Percentiles rank a stretch among this genome's conserved stretches.
Evolutionary conservation across 2,329 filamentous ascomycete genomes (phyloP).

Genomic region (Ophiostoma piceae): DNA sequence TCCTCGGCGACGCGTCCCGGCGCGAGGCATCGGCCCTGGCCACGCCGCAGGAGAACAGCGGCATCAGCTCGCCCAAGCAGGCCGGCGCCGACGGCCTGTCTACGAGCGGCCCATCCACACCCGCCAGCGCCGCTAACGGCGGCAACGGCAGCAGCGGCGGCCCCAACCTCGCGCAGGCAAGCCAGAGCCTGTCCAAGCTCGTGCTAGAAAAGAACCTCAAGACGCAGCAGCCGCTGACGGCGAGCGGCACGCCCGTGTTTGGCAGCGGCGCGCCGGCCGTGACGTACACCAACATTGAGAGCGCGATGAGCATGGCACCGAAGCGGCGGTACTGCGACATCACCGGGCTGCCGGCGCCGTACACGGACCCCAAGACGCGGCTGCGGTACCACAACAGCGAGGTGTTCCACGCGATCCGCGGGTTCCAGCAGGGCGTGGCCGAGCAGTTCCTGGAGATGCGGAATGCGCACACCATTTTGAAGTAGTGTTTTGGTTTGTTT

Average conservation of each 20-base stretch:
- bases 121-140: slow-evolving; percentile 48
- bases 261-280: slow-evolving; percentile 37
- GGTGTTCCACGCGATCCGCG: slow-evolving; percentile 78
- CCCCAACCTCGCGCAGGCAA: slow-evolving; percentile 81
- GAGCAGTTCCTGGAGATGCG: slow-evolving; percentile 87
- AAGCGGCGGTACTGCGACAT: slow-evolving; percentile 92
- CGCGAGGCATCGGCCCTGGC: slow-evolving; percentile 85
- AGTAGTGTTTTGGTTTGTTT: slow-evolving; percentile 45
- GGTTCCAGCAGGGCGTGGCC: slow-evolving; percentile 71
- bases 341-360: slow-evolving; percentile 84
- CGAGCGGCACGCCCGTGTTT: slow-evolving; percentile 13
- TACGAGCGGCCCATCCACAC: slow-evolving; percentile 56
- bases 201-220: slow-evolving; percentile 77
- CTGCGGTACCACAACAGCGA: slow-evolving; percentile 90
- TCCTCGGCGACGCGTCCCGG: slow-evolving; percentile 80
- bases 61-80: slow-evolving; percentile 61
- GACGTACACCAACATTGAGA: slow-evolving; percentile 92
- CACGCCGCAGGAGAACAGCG: slow-evolving; percentile 68
- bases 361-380: slow-evolving; percentile 91
- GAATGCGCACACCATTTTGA: slow-evolving; percentile 87
- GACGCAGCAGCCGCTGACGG: slow-evolving; percentile 27
- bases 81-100: slow-evolving; percentile 39
- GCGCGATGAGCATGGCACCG: slow-evolving; percentile 79
- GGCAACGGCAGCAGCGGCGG: slow-evolving; percentile 34
- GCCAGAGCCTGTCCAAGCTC: slow-evolving; percentile 77